Conservation (phyloP, 2,329 filamentous ascomycete genomes). For the Fusarium sp. region DNA sequence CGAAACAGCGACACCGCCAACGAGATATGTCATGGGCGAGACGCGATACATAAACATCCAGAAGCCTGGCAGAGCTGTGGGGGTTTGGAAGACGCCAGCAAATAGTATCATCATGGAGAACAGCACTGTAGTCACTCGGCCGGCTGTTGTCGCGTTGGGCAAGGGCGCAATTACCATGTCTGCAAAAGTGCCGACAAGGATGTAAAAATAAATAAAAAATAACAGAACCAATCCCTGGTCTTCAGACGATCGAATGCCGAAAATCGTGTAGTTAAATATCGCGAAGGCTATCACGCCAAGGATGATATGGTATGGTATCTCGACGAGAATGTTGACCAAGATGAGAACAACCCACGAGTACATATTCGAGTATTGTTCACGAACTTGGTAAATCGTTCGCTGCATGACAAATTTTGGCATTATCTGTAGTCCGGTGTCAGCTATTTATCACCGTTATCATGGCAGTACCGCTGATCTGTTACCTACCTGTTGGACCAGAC, state of each 20-base stretch:
- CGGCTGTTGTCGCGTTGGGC: slow-evolving; percentile 74
- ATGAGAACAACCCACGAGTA: slow-evolving; percentile 83
- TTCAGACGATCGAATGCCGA: slow-evolving; percentile 59
- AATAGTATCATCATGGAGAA: slow-evolving; percentile 70
- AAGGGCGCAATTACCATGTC: slow-evolving; percentile 79
- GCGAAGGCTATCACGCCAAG: slow-evolving; percentile 71
- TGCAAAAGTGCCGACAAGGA: slow-evolving; percentile 78
- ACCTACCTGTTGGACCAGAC: slow-evolving; percentile 69
- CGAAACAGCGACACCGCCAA: background rate
- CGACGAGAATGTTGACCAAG: slow-evolving; percentile 75
- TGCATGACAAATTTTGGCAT: slow-evolving; percentile 83
- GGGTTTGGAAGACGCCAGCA: slow-evolving; percentile 71
- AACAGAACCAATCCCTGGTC: slow-evolving; percentile 74
- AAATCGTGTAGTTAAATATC: slow-evolving; percentile 75
- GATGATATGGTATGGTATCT: slow-evolving; percentile 76
- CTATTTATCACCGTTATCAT: background rate
- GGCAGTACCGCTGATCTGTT: background rate
- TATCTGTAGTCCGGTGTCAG: slow-evolving; percentile 55
- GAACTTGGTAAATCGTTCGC: slow-evolving; percentile 79
- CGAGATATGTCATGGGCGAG: slow-evolving; percentile 3
- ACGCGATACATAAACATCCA: slow-evolving; percentile 78
- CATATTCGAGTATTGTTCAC: slow-evolving; percentile 77
- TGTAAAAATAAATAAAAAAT: slow-evolving; percentile 72
- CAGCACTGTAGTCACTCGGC: slow-evolving; percentile 64
- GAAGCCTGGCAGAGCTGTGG: slow-evolving; percentile 71